Conservation (phyloP, 2,329 filamentous ascomycete genomes). For the Pseudomassariella vexata region DNA sequence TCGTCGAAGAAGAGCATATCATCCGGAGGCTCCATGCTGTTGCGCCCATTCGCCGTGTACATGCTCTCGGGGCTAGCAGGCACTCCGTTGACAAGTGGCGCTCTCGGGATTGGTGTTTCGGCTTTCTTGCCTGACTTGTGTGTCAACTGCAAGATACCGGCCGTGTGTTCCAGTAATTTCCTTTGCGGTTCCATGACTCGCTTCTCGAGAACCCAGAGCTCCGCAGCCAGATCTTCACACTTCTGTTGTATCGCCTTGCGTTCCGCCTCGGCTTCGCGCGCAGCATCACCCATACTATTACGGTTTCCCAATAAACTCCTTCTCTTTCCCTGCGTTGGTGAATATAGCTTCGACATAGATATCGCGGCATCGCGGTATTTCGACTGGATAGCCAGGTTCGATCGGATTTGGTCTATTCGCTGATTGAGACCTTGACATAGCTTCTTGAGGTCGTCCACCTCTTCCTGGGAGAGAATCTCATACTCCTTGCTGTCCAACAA, state of each 20-base stretch:
- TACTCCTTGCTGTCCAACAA: slow-evolving; percentile 82
- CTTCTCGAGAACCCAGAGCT: slow-evolving; percentile 76
- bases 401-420: slow-evolving; percentile 74
- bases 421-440: slow-evolving; percentile 66
- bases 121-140: slow-evolving; percentile 68
- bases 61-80: slow-evolving; percentile 74
- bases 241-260: slow-evolving; percentile 68
- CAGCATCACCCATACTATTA: slow-evolving; percentile 39
- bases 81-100: slow-evolving; percentile 47
- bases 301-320: slow-evolving; percentile 45
- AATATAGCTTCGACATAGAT: slow-evolving; percentile 78
- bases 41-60: slow-evolving; percentile 60
- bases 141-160: slow-evolving; percentile 84
- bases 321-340: slow-evolving; percentile 49
- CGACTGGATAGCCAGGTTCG: slow-evolving; percentile 81
- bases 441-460: slow-evolving; percentile 88
- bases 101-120: slow-evolving; percentile 33
- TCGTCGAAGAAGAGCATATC: slow-evolving; percentile 70
- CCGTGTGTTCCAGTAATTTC: slow-evolving; percentile 80
- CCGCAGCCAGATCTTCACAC: slow-evolving; percentile 77
- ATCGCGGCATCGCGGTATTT: slow-evolving; percentile 92
- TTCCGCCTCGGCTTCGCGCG: slow-evolving; percentile 66
- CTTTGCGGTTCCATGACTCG: slow-evolving; percentile 68
- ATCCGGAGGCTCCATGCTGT: slow-evolving; percentile 50
- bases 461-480: slow-evolving; percentile 82